Percentiles rank a stretch among this genome's conserved stretches.
These are phyloP conservation scores for Fusarium sororula DNA, from an alignment of 2,329 filamentous ascomycete species.

Conservation along the genomic window DNA sequence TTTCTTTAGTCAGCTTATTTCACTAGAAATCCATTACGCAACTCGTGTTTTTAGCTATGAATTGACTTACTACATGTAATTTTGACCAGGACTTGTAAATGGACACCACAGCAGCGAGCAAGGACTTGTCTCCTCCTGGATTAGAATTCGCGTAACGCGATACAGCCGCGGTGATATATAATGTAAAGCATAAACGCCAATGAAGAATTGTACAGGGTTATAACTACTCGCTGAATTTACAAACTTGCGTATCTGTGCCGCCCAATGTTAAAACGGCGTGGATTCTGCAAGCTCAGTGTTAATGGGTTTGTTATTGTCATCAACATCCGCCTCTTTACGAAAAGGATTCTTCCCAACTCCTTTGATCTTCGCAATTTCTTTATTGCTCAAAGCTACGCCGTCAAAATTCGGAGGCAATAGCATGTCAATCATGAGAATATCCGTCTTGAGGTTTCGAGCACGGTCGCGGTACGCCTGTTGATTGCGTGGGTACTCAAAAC, in stretches of 20 bases:
- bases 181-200: neutral
- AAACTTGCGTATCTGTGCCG: neutral
- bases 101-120: neutral
- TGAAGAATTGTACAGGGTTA: neutral
- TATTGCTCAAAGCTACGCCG: constrained; percentile 58
- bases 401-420: constrained; percentile 60
- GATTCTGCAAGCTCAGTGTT: constrained; percentile 47
- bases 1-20: constrained; percentile 38
- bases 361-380: constrained; percentile 56
- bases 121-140: neutral
- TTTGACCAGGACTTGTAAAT: neutral
- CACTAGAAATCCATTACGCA: constrained; percentile 32
- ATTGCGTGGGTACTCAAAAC: constrained; percentile 56
- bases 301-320: constrained; percentile 49
- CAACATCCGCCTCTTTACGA: constrained; percentile 57
- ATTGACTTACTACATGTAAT: neutral
- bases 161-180: neutral
- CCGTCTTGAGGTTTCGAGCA: constrained; percentile 65
- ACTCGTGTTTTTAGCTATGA: constrained; percentile 1
- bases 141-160: neutral
- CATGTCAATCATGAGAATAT: constrained; percentile 56
- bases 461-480: constrained; percentile 68
- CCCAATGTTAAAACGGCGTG: constrained; percentile 3
- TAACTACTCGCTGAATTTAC: neutral
- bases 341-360: constrained; percentile 59